phyloP scores from a whole-genome alignment of 495 filamentous ascomycete genomes.

The Hyphodiscus hymeniophilus region DNA sequence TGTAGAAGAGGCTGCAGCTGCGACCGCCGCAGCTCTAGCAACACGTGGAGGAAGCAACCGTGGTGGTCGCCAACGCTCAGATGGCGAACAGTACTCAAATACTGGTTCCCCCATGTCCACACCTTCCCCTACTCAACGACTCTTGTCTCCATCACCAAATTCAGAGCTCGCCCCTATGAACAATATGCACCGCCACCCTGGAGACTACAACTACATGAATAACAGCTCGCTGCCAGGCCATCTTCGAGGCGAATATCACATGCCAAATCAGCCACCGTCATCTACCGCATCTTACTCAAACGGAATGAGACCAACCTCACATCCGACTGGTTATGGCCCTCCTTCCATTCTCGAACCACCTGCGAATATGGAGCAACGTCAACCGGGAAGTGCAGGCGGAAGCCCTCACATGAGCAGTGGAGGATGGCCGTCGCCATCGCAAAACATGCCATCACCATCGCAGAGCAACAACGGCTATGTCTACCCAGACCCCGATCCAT shows the following conservation, averaged over 20 bases:
- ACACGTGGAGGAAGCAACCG: constrained; percentile 46
- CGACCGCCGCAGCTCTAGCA: constrained; percentile 77
- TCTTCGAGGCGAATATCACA: constrained; percentile 66
- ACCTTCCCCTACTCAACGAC: constrained; percentile 73
- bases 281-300: constrained; percentile 55
- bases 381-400: constrained; percentile 51
- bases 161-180: constrained; percentile 67
- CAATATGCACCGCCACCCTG: constrained; percentile 60
- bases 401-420: constrained; percentile 67
- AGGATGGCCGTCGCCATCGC: constrained; percentile 68
- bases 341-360: constrained; percentile 86
- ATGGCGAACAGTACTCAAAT: constrained; percentile 70
- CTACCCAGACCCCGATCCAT: constrained; percentile 61
- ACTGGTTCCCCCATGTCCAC: constrained; percentile 77
- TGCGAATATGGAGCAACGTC: constrained; percentile 62
- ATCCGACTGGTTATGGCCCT: constrained; percentile 70
- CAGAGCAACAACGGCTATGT: constrained; percentile 55
- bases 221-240: constrained; percentile 72
- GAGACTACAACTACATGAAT: constrained; percentile 57
- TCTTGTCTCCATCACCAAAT: constrained; percentile 70
- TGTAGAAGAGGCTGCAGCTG: constrained; percentile 84
- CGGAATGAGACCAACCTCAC: constrained; percentile 55
- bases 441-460: constrained; percentile 55
- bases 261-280: constrained; percentile 40
- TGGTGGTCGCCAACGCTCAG: constrained; percentile 53